Conservation (phyloP, 2,329 filamentous ascomycete genomes). For the Sphaerulina vaccinii region DNA sequence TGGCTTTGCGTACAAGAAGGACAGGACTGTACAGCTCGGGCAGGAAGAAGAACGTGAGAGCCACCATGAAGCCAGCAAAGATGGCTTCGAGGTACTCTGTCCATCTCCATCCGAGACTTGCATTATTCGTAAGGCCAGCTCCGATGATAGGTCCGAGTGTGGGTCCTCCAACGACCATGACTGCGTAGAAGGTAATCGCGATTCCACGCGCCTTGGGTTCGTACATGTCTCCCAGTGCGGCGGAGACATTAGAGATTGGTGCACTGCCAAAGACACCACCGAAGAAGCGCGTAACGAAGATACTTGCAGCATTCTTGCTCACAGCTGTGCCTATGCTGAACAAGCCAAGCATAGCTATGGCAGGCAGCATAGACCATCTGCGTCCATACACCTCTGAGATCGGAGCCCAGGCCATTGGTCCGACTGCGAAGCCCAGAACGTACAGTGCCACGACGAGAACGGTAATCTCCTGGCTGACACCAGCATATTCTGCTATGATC, state of each 20-base stretch:
- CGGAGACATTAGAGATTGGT: constrained; percentile 46
- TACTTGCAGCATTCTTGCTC: constrained; percentile 38
- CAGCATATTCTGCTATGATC: constrained; percentile 44
- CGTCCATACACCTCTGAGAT: constrained; percentile 43
- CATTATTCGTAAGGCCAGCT: constrained; percentile 41
- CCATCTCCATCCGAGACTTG: constrained; percentile 36
- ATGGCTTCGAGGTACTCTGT: constrained; percentile 40
- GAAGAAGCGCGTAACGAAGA: constrained; percentile 48
- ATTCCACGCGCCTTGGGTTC: constrained; percentile 40
- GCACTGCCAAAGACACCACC: constrained; percentile 47
- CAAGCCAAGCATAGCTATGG: constrained; percentile 44
- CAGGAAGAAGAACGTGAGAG: constrained; percentile 36
- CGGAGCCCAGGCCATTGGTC: constrained; percentile 35
- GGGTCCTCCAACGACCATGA: constrained; percentile 43
- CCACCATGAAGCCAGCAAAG: constrained; percentile 36
- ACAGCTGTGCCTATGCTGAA: constrained; percentile 50
- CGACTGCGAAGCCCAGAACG: constrained; percentile 46
- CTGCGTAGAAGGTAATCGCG: constrained; percentile 42
- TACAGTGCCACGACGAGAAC: constrained; percentile 51
- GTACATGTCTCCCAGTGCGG: constrained; percentile 48
- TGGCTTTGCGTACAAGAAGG: constrained; percentile 42
- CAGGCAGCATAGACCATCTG: constrained; percentile 45
- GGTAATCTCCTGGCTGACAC: constrained; percentile 45
- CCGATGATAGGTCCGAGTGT: constrained; percentile 46
- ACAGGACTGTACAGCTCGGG: constrained; percentile 44